phyloP scores from a whole-genome alignment of 2,329 filamentous ascomycete genomes.

The Didymella exigua region DNA sequence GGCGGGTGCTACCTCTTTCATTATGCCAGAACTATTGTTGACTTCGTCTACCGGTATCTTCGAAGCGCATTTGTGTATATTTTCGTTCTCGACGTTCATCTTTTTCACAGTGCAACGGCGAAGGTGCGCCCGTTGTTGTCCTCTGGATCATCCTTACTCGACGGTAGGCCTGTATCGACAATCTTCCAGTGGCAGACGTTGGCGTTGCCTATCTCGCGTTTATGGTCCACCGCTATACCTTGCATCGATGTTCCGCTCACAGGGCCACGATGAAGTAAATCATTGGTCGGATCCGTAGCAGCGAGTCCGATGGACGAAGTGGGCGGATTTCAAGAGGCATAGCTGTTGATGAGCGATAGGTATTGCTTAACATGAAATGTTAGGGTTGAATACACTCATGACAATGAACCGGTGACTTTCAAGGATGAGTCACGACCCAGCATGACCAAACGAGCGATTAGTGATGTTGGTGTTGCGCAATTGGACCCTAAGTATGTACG shows the following conservation, averaged over 20 bases:
- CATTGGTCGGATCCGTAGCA: slow-evolving; percentile 40
- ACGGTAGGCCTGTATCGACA: slow-evolving; percentile 35
- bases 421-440: slow-evolving; percentile 8
- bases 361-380: neutral
- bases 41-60: neutral
- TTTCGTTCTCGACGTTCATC: slow-evolving; percentile 18
- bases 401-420: neutral
- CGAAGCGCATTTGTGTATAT: neutral
- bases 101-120: slow-evolving; percentile 37
- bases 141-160: slow-evolving; percentile 29
- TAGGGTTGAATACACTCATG: neutral
- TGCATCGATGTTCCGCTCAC: slow-evolving; percentile 35
- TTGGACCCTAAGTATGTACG: neutral
- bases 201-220: slow-evolving; percentile 27
- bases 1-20: neutral
- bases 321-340: slow-evolving; percentile 37
- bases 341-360: neutral
- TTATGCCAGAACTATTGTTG: neutral
- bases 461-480: neutral
- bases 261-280: slow-evolving; percentile 31
- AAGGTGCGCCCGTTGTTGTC: slow-evolving; percentile 36
- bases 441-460: neutral
- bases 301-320: slow-evolving; percentile 28
- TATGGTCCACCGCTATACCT: slow-evolving; percentile 31
- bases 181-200: slow-evolving; percentile 42